A percentile compares a stretch with the other conserved stretches of the same genome.
These are phyloP conservation scores for Populus alba DNA, from an alignment of 345 rosid species.

Conservation along the genomic window DNA sequence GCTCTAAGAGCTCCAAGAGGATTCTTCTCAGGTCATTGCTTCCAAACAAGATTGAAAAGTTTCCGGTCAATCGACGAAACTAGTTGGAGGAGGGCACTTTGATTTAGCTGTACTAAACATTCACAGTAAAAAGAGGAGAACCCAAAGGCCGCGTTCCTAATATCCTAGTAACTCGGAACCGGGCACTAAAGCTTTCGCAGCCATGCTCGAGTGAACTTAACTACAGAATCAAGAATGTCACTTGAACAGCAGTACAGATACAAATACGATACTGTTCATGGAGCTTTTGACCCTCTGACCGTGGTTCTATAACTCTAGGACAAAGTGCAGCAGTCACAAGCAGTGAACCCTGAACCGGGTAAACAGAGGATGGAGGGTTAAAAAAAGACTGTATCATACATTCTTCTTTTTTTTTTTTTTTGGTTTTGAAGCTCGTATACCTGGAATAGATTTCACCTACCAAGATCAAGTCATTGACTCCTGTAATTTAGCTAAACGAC, in stretches of 20 bases:
- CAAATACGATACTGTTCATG: not conserved
- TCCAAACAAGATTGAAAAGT: not conserved
- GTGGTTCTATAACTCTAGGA: not conserved
- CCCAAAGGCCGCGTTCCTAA: not conserved
- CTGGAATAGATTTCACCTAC: not conserved
- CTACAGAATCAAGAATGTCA: no score
- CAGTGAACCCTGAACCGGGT: not conserved
- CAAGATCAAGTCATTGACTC: no score
- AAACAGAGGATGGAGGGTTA: not conserved
- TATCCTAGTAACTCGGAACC: no score
- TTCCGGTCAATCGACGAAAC: not conserved
- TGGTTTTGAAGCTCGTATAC: not conserved
- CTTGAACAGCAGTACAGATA: no score
- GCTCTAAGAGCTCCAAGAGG: not conserved
- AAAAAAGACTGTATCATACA: not conserved
- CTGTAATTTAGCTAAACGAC: no score
- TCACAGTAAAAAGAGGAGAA: not conserved
- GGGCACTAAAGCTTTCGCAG: not conserved
- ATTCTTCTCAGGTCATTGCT: not conserved
- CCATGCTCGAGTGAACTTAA: not conserved
- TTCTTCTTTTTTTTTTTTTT: no score
- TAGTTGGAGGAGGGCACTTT: not conserved
- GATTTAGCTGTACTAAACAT: not conserved
- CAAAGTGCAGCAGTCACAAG: not conserved
- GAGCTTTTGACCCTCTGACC: not conserved